These are phyloP conservation scores for Quercus dentata DNA, from an alignment of 306 rosid species.

Conservation along the genomic window DNA sequence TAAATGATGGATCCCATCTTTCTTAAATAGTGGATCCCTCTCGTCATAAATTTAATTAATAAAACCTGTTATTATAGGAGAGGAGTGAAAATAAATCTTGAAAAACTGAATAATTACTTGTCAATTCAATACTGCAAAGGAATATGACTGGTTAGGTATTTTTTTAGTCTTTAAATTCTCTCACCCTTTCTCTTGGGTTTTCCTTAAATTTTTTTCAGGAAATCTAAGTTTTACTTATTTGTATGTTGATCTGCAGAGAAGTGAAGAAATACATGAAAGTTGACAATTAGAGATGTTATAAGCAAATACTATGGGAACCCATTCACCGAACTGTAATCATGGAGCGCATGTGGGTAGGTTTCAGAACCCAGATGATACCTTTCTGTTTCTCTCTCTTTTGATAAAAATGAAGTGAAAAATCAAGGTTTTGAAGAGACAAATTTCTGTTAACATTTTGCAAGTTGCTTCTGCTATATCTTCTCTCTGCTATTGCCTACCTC, in stretches of 20 bases:
- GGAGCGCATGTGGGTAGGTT: constrained; percentile 71
- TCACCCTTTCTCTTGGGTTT: not conserved
- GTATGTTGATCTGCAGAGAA: constrained; percentile 9
- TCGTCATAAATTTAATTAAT: too few relatives aligned
- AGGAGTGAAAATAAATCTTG: too few relatives aligned
- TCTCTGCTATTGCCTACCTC: constrained; percentile 20
- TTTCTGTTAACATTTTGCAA: constrained; percentile 23
- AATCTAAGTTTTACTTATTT: constrained; percentile 4
- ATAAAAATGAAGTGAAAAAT: not conserved
- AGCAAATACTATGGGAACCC: constrained; percentile 37
- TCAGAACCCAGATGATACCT: constrained; percentile 31
- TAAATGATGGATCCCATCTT: too few relatives aligned
- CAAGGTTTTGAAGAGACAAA: constrained; percentile 22
- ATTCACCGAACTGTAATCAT: constrained; percentile 58
- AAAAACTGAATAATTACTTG: too few relatives aligned
- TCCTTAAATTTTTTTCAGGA: constrained; percentile 11
- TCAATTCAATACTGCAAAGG: too few relatives aligned
- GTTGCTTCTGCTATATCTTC: constrained; percentile 37
- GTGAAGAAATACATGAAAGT: constrained; percentile 42
- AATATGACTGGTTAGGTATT: too few relatives aligned
- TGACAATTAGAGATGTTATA: constrained; percentile 34
- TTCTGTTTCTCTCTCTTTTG: constrained; percentile 22
- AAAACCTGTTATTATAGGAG: too few relatives aligned
- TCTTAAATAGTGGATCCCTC: too few relatives aligned
- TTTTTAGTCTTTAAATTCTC: not conserved